Evolutionary conservation across 2,329 filamentous ascomycete genomes (phyloP).

Genomic region (Diaporthe ilicicola): DNA sequence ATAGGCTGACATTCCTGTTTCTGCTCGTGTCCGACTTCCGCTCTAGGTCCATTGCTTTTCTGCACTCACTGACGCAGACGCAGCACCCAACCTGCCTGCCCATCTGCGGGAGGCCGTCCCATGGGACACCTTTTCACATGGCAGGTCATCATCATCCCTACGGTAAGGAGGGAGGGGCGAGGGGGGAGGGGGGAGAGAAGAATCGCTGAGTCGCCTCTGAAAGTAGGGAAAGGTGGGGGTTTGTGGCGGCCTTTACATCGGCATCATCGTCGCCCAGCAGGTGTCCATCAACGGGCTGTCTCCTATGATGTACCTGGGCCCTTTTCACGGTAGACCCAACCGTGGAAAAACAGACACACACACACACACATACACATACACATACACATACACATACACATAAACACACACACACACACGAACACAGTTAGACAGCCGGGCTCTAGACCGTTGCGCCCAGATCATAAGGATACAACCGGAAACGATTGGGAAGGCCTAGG

Average conservation of each 20-base stretch:
- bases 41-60: background rate
- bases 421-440: background rate
- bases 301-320: background rate
- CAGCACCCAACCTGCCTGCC: too few relatives aligned
- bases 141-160: background rate
- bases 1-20: slow-evolving; percentile 21
- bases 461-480: too few relatives aligned
- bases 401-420: background rate
- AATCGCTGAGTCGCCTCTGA: too few relatives aligned
- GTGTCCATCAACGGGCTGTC: background rate
- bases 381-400: too few relatives aligned
- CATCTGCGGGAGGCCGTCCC: too few relatives aligned
- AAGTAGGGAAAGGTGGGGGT: too few relatives aligned
- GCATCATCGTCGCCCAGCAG: background rate
- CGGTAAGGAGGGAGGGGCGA: background rate
- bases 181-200: too few relatives aligned
- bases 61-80: background rate
- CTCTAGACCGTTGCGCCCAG: background rate
- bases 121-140: background rate
- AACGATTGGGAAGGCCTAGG: too few relatives aligned
- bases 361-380: background rate
- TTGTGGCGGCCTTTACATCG: slow-evolving; percentile 20
- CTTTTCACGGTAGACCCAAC: background rate
- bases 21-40: slow-evolving; percentile 20
- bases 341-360: background rate